Base-by-base conservation (phyloP, 176 grass and related monocot species). In the Carex littledalei region DNA sequence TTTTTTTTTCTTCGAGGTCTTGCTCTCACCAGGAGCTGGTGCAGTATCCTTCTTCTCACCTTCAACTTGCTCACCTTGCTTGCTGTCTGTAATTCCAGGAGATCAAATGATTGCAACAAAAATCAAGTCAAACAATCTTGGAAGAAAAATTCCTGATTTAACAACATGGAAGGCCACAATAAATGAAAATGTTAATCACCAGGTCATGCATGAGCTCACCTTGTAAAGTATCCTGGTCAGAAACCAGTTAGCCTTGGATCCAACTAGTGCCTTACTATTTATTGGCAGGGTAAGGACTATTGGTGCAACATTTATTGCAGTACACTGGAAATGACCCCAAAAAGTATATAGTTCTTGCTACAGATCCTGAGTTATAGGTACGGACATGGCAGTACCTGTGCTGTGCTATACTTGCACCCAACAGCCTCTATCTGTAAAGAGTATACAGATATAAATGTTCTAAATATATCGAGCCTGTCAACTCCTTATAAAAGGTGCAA, bases 1-100 rank as follows among this genome's bases (percentile, higher is more conserved):
- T 84, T 97, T 97, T 87, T 97, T 98, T 81, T 98, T 98, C 85
- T 94, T 98, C 2, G 89, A 89, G 59, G 29, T 82, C 88, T 98
- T 98, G 84, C 89, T 93, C 85, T 98, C 94, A 31, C 72, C 86
- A 80, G 88, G 87, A 10, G 81, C 94, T 67, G 80, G 4, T 29
- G 39, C 60, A 29, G 84, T 81, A 16, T 97, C 92, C 84, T 91
- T 94, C 60, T 84, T 94, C 26, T 91, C 94, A 74, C 86, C 91
- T 84, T 94, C 94, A 67, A 53, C 80, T 64, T 66, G 60, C 5
- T 83, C 86, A 74, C 66, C 31, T 91, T 94, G 88, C 74, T 87
- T 85, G 6, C 12, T 84, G 32, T 61, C 75, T 87, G 87, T 95
- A 74, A 89, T 88, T 68, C 88, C 94, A 84, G 78, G 86, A 84